Base-by-base conservation (phyloP, 495 filamentous ascomycete species). In the Aspergillus egyptiacus region DNA sequence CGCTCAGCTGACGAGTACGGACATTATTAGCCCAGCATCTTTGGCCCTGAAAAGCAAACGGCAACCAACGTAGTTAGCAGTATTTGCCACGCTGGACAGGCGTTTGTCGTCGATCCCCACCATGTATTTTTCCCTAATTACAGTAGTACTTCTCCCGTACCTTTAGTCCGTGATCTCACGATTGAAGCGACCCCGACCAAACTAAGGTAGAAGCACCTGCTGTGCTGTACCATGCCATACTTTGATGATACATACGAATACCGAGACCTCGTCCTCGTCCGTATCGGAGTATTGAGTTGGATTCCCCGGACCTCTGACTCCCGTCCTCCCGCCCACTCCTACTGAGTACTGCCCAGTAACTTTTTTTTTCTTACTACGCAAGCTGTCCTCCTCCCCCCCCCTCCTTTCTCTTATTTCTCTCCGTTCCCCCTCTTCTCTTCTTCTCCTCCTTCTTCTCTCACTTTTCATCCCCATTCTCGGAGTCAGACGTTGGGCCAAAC, bases 301-400 rank as follows among this genome's bases (percentile, higher is more conserved):
- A 59, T 53, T 56, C 57, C 57, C 57, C 57, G 56, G 60, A 58
- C 59, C 59, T 61, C 61, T 62, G 60, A 54, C 57, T 62, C 48
- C 58, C 65, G 59, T 56, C 50, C 54, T 55, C 55, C 58, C 55
- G 42, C 58, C 44, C 51, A 20, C 20, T 23, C 23, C 13, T n/a
- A n/a, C 5, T 2, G 3, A 18, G 14, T 17, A 2, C 36, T 25
- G 47, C 38, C 50, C 50, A 53, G 49, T 51, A 49, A 53, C 50
- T 51, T 37, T 55, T 53, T 57, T 62, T 56, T 51, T 53, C 62
- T 59, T 53, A 46, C 49, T 54, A 32, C 54, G 47, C 50, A 53
- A 41, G 13, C 15, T 15, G 25, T 30, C 22, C 58, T 55, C 61
- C 48, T 58, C 58, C 57, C 58, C 46, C 53, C 51, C 46, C 41